These are phyloP conservation scores for Aspergillus uvarum DNA, from an alignment of 2,329 filamentous ascomycete genomes.

Conservation along the genomic window DNA sequence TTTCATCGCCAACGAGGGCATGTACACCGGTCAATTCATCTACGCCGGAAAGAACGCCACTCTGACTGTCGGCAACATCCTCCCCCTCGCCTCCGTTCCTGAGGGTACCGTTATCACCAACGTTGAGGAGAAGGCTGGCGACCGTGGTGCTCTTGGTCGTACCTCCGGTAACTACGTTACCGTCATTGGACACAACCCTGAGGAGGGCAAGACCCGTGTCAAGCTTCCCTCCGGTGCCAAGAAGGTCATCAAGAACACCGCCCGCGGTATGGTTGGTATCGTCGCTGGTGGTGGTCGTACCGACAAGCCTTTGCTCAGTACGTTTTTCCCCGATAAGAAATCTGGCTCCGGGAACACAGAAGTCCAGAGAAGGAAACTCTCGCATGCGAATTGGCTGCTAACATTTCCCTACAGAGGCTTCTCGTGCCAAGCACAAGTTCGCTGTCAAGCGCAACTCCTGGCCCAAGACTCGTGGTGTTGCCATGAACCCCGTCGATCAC, in stretches of 20 bases:
- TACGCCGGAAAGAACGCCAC: constrained; percentile 99
- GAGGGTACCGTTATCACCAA: constrained; percentile 99
- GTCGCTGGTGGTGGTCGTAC: constrained; percentile 99
- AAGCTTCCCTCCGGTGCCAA: constrained; percentile 99
- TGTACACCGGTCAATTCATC: constrained; percentile 99
- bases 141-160: constrained; percentile 92
- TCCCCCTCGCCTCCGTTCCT: constrained; percentile 88
- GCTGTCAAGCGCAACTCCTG: constrained; percentile 99
- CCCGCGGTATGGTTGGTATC: constrained; percentile 99
- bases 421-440: constrained; percentile 99
- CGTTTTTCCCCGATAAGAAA: constrained; percentile 15
- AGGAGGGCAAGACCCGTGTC: constrained; percentile 99
- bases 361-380: neutral
- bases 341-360: neutral
- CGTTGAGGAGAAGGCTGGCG: constrained; percentile 98
- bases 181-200: constrained; percentile 94
- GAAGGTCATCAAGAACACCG: constrained; percentile 92
- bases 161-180: constrained; percentile 99
- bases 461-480: constrained; percentile 99
- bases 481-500: constrained; percentile 99
- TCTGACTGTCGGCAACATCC: constrained; percentile 95
- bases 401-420: constrained; percentile 71
- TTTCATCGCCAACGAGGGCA: constrained; percentile 99
- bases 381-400: constrained; percentile 34
- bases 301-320: constrained; percentile 98